Evolutionary conservation across 164 flowering plant species (phyloP), one percentile per base, ranked within the genome.

Genomic region (Umbilicus rupestris): DNA sequence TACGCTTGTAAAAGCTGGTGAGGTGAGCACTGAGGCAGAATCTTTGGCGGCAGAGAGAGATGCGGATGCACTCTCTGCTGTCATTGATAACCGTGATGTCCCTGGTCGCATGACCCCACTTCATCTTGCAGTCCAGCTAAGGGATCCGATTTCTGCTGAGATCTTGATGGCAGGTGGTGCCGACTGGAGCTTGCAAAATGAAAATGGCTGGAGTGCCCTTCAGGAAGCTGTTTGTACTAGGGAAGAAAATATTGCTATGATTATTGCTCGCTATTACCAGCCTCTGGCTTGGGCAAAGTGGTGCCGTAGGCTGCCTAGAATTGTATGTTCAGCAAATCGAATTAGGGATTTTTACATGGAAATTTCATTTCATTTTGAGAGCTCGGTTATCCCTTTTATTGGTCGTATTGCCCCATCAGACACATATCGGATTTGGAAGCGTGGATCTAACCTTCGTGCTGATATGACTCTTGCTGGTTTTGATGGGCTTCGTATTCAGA

Each of bases 241-340:
- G 29, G 97, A 94, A 71, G 99, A 94, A 57, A 70, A 85, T 57
- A 89, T 94, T 71, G 96, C 96, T n/a, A 83, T 85, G 90, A 88
- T 85, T 62, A 94, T 94, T 71, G 97, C 97, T 5, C 70, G 99
- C 39, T 96, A 91, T 55, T 94, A 94, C 75, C 99, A 94, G 82
- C 96, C 99, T 6, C 85, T 88, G 50, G 99, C 99, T 29, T 94
- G 99, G 99, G 99, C 95, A 5, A 94, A 94, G 78, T 94, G 99
- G 99, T 89, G 97, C 60, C 91, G 99, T 11, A 80, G 99, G 30
- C 89, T 94, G 47, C 99, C 99, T 8, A 83, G 97, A 2, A 88
- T 94, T 63, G 81, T 94, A 69, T 85, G 93, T 17, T 87, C 99
- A 0, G 84, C 87, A 1, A 65, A 83, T 2, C 85, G 99, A 0